Percentiles rank a stretch among this genome's conserved stretches.
Conservation (phyloP, 345 rosid species). For the Sonneratia alba region DNA sequence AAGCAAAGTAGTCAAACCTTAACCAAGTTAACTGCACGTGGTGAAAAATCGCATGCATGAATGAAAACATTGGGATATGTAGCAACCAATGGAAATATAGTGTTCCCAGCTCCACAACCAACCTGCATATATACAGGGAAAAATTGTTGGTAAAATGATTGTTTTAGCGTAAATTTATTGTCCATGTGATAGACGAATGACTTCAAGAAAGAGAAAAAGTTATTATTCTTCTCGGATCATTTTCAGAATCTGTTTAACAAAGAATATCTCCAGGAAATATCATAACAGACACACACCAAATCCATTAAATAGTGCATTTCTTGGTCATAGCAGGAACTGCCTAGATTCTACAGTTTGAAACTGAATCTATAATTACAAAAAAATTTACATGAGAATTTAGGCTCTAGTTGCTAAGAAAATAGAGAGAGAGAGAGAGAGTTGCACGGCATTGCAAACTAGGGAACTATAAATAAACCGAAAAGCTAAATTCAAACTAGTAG, state of each 20-base stretch:
- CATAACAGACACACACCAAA: not conserved
- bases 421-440: too few species aligned
- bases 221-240: not conserved
- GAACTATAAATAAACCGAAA: not conserved
- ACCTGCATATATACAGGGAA: constrained; percentile 28
- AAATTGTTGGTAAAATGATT: not conserved
- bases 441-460: not conserved
- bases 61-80: constrained; percentile 66
- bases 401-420: not conserved
- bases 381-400: not conserved
- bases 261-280: not conserved
- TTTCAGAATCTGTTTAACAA: not conserved
- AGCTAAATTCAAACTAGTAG: not conserved
- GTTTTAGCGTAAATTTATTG: not conserved
- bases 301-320: not conserved
- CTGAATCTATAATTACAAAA: not conserved
- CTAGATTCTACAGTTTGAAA: not conserved
- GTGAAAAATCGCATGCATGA: constrained; percentile 89
- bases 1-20: constrained; percentile 42
- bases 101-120: constrained; percentile 95
- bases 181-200: not conserved
- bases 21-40: constrained; percentile 74
- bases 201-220: not conserved
- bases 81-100: constrained; percentile 70
- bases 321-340: not conserved